Conservation (phyloP, 495 filamentous ascomycete genomes). For the Pseudotulostoma volvatum region DNA sequence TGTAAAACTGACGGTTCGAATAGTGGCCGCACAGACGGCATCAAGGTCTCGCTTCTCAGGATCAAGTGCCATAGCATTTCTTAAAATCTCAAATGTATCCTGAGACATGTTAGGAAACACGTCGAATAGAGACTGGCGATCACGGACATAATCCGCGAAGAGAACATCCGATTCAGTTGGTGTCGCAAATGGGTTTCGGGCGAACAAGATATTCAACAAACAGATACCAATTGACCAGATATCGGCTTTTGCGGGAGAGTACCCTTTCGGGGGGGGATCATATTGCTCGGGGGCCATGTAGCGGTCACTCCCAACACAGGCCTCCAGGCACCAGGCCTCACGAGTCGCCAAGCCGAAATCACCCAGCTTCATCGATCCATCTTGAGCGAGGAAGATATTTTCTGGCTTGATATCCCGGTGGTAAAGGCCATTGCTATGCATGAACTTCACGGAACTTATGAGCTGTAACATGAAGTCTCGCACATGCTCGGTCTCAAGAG, state of each 20-base stretch:
- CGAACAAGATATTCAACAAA: constrained; percentile 87
- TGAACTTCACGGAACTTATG: constrained; percentile 73
- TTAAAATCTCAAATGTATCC: constrained; percentile 86
- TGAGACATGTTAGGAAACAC: constrained; percentile 98
- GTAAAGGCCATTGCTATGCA: constrained; percentile 81
- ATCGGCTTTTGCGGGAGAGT: constrained; percentile 86
- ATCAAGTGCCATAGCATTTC: constrained; percentile 74
- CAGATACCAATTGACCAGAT: constrained; percentile 95
- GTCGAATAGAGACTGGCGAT: constrained; percentile 90
- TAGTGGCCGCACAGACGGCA: constrained; percentile 56
- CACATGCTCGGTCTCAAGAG: constrained; percentile 87
- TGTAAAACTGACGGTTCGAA: constrained; percentile 76
- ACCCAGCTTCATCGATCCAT: constrained; percentile 84
- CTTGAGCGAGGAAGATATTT: constrained; percentile 86
- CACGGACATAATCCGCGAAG: constrained; percentile 79
- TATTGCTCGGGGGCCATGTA: constrained; percentile 99
- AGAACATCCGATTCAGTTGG: constrained; percentile 76
- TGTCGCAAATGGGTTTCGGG: constrained; percentile 81
- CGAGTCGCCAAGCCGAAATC: constrained; percentile 88
- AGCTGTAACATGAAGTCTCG: constrained; percentile 94
- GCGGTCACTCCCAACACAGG: constrained; percentile 85
- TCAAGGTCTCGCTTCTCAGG: constrained; percentile 73
- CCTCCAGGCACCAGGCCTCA: constrained; percentile 75
- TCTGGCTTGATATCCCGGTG: constrained; percentile 99
- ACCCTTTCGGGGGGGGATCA: constrained; percentile 67